These are phyloP conservation scores for Penicillium ochrochloron DNA, from an alignment of 495 filamentous ascomycete species.

Conservation along the genomic window DNA sequence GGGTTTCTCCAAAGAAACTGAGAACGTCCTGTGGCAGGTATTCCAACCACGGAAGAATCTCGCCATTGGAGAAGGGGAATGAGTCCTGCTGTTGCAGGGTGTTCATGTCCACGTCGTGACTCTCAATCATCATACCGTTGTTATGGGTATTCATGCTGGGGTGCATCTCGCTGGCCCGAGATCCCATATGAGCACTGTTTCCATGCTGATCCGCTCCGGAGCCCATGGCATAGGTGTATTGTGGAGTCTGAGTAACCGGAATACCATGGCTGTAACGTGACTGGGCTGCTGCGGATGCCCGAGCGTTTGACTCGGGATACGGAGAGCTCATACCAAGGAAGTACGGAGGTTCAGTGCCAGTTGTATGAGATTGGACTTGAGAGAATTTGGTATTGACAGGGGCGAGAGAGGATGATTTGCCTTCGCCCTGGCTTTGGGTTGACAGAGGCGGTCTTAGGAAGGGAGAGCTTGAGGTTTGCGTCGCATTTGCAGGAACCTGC, in stretches of 20 bases:
- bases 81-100: slow-evolving; percentile 47
- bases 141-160: slow-evolving; percentile 40
- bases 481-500: slow-evolving; percentile 28
- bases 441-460: slow-evolving; percentile 26
- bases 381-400: slow-evolving; percentile 30
- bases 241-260: slow-evolving; percentile 28
- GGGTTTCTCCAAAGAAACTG: slow-evolving; percentile 56
- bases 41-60: slow-evolving; percentile 71
- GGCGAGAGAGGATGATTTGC: slow-evolving; percentile 23
- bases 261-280: slow-evolving; percentile 56
- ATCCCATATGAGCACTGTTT: slow-evolving; percentile 44
- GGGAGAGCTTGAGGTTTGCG: slow-evolving; percentile 29
- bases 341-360: slow-evolving; percentile 33
- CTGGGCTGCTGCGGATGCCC: slow-evolving; percentile 42
- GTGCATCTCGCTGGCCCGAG: slow-evolving; percentile 37
- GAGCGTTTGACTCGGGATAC: slow-evolving; percentile 31
- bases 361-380: slow-evolving; percentile 20
- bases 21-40: slow-evolving; percentile 69
- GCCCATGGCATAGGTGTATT: slow-evolving; percentile 34
- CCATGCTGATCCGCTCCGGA: slow-evolving; percentile 43
- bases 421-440: slow-evolving; percentile 23
- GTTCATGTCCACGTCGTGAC: slow-evolving; percentile 70
- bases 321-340: slow-evolving; percentile 37
- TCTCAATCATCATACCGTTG: slow-evolving; percentile 70
- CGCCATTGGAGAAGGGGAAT: slow-evolving; percentile 52